Base-by-base conservation (phyloP, 2,329 filamentous ascomycete genomes). In the Didymellaceae sp. region DNA sequence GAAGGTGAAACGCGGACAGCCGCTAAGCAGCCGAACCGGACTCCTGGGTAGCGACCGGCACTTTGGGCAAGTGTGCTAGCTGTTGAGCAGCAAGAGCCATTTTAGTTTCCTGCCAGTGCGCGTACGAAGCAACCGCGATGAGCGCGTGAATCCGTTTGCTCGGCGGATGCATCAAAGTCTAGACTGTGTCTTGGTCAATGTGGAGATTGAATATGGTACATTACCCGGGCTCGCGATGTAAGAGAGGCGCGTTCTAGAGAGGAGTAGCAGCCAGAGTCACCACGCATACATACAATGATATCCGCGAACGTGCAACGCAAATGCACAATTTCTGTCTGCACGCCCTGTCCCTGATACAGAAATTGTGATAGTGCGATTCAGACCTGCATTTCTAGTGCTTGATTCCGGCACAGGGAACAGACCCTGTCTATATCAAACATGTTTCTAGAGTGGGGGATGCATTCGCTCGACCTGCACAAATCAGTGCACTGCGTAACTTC, bases 21-120 rank as follows among this genome's bases (percentile, higher is more conserved):
- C 46, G 40, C 46, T 50, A 50, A 30, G 25, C 24, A 46, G 42
- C 42, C 48, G 48, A 52, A 45, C 48, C 48, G 43, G 6, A 11
- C 14, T 25, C 32, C 21, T 32, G 48, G 38, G 40, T 33, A 22
- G 13, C 17, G 31, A 35, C 42, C 32, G 22, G 18, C 34, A 30
- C 13, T 30, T 34, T 26, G 28, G 28, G 17, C 26, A 52, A 30
- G 17, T 21, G 48, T 20, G n/a, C 42, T 24, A 17, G 31, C 31
- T 33, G 32, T 13, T 28, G 26, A 28, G 26, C 26, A 9, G 26
- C 21, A 38, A 33, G 21, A 22, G 38, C 37, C 37, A 9, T 52
- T 45, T 32, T 37, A 22, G n/a, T 38, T 37, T 5, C 26, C 26
- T 9, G 26, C 26, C 7, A 5, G 26, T 42, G 18, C 31, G 31